Evolutionary conservation across 108 stramenopile species (phyloP), one percentile per base, ranked within the genome.

Genomic region (Stephanodiscus triporus): DNA sequence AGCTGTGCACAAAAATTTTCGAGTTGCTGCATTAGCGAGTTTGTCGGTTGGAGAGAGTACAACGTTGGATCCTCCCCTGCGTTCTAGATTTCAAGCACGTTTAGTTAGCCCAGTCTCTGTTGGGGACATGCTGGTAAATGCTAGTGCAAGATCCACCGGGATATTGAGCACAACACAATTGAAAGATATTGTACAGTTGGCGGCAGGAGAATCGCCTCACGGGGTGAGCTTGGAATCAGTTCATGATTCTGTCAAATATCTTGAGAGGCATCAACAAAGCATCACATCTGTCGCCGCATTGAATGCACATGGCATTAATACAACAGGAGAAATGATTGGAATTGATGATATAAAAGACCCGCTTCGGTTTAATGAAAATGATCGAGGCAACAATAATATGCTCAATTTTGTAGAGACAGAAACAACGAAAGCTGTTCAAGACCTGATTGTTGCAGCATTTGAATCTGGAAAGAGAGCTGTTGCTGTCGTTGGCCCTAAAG

Each of bases 11-110:
- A 78, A 76, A 0, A 78, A 92, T 42, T 97, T 97, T 78, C 79
- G 94, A 13, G 93, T 97, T 36, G 76, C 91, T n/a, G 94, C 91
- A 0, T 47, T 89, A 29, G 89, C 65, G 37, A 60, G 64, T 38
- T 59, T 85, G 20, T 75, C 86, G 16, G 76, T 66, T 9, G 91
- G 78, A 50, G 82, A 83, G 14, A 86, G 89, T 19, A 43, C 75
- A 11, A 67, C 68, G 23, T 66, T 95, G 16, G 94, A 95, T 81
- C 94, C 94, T 48, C 94, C 94, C 11, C 64, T 95, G 34, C 84
- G 93, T 40, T 92, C 91, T 2, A 72, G 93, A 22, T 92, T 91
- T 70, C 90, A 92, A 72, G 84, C 73, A 47, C 65, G 83, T 17
- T 68, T 85, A 60, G 72, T 50, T 11, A 37, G 69, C 3, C 11